Conservation (phyloP, 768 basidiomycete species). For the Rhodotorula paludigena region DNA sequence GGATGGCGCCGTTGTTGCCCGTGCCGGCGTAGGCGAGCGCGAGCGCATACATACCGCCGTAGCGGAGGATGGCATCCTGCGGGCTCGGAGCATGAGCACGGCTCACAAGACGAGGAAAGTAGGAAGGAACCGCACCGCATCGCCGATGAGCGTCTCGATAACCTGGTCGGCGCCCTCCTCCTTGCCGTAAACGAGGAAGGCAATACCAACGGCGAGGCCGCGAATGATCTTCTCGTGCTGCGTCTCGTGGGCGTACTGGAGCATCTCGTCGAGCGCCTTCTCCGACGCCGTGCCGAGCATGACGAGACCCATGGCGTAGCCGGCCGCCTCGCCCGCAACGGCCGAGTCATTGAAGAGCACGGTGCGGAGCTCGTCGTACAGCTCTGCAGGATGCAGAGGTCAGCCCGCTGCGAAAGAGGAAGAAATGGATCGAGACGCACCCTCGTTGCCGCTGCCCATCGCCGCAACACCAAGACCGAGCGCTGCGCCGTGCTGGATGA, state of each 20-base stretch:
- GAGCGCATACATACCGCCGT: constrained; percentile 94
- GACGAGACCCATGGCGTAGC: constrained; percentile 94
- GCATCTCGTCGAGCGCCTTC: constrained; percentile 83
- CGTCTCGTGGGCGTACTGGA: constrained; percentile 91
- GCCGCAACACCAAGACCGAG: constrained; percentile 93
- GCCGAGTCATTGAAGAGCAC: constrained; percentile 90
- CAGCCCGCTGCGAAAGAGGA: not conserved
- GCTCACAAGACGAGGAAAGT: too few species aligned
- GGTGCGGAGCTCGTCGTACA: constrained; percentile 86
- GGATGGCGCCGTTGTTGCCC: constrained; percentile 85
- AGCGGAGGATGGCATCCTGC: constrained; percentile 94
- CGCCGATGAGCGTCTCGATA: constrained; percentile 68
- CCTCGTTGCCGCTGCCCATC: constrained; percentile 79
- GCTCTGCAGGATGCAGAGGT: constrained; percentile 51
- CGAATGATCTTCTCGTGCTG: constrained; percentile 99
- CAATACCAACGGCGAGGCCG: constrained; percentile 84
- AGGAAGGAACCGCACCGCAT: too few species aligned
- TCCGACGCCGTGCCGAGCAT: constrained; percentile 90
- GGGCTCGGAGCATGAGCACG: too few species aligned
- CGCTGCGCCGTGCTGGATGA: constrained; percentile 95
- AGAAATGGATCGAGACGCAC: constrained; percentile 43
- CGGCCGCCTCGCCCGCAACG: constrained; percentile 89
- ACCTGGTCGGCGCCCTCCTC: constrained; percentile 89
- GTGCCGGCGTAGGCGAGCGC: constrained; percentile 96
- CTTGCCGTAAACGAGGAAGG: constrained; percentile 84